Percentiles rank a stretch among this genome's conserved stretches.
Evolutionary conservation across 1,139 yeast genomes (phyloP).

Genomic region (Pichia sp.): DNA sequence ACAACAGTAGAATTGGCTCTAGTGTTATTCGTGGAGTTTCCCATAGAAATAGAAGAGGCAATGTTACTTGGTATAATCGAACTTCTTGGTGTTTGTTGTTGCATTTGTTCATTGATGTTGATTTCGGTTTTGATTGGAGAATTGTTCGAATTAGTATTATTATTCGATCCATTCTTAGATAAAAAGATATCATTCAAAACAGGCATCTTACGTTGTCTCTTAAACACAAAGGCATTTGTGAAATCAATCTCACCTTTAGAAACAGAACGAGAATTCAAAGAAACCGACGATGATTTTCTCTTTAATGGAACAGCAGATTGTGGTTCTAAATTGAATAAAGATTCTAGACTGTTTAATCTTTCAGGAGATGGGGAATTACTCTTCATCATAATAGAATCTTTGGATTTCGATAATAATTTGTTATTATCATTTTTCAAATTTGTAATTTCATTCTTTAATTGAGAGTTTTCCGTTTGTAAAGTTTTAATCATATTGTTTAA

Average conservation of each 20-base stretch:
- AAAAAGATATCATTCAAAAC: slow-evolving; percentile 16
- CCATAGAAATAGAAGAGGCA: not conserved
- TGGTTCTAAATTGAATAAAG: slow-evolving; percentile 44
- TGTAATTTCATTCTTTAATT: slow-evolving; percentile 30
- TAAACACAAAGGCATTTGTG: slow-evolving; percentile 44
- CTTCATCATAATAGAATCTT: not conserved
- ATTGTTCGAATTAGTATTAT: not conserved
- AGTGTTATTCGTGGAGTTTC: not conserved
- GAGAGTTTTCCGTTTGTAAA: slow-evolving; percentile 35
- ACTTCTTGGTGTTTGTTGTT: not conserved
- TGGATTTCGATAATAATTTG: not conserved
- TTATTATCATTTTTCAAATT: slow-evolving; percentile 24
- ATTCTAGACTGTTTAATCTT: slow-evolving; percentile 3
- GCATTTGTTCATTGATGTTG: not conserved
- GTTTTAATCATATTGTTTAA: slow-evolving; percentile 44
- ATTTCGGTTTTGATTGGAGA: not conserved
- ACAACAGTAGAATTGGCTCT: not conserved
- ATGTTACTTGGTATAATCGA: slow-evolving; percentile 1
- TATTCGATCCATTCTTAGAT: not conserved
- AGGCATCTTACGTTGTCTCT: slow-evolving; percentile 24
- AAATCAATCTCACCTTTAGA: slow-evolving; percentile 47
- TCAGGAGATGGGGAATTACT: not conserved
- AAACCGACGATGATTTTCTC: slow-evolving; percentile 27
- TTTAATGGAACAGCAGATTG: slow-evolving; percentile 60
- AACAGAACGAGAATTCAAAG: not conserved